Percentiles rank a stretch among this genome's conserved stretches.
Conservation (phyloP, 352 stramenopile species). For the Phytophthora constricta region DNA sequence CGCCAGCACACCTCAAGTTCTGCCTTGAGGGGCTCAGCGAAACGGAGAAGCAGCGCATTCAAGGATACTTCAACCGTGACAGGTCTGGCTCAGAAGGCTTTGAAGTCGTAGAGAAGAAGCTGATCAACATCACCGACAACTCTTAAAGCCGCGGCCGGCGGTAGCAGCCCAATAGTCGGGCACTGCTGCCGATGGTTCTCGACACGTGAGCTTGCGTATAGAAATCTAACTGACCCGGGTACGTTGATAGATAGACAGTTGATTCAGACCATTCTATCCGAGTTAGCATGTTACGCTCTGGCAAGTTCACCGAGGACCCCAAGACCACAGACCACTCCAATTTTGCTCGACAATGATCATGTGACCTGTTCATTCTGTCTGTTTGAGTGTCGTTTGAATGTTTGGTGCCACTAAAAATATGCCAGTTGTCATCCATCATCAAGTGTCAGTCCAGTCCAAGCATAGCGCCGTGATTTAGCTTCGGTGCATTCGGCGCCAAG, state of each 20-base stretch:
- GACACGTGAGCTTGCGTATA: background rate
- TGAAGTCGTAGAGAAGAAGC: slow-evolving; percentile 83
- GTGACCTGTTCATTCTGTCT: slow-evolving; percentile 29
- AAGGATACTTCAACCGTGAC: slow-evolving; percentile 85
- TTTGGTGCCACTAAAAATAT: slow-evolving; percentile 32
- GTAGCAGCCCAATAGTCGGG: slow-evolving; percentile 20
- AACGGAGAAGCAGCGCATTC: slow-evolving; percentile 82
- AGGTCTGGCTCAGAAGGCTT: slow-evolving; percentile 74
- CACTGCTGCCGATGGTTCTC: slow-evolving; percentile 29
- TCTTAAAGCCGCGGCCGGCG: slow-evolving; percentile 56
- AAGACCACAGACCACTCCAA: slow-evolving; percentile 39
- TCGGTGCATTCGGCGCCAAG: slow-evolving; percentile 1
- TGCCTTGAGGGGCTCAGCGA: slow-evolving; percentile 82
- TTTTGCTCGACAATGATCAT: slow-evolving; percentile 32
- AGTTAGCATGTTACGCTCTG: background rate
- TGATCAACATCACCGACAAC: slow-evolving; percentile 87
- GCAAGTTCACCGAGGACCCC: slow-evolving; percentile 23
- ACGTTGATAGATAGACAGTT: slow-evolving; percentile 7
- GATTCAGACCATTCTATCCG: slow-evolving; percentile 7
- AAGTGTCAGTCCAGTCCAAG: background rate
- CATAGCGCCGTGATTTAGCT: slow-evolving; percentile 2
- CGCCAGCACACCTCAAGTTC: slow-evolving; percentile 80
- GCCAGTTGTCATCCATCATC: background rate
- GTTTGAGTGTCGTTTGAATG: slow-evolving; percentile 1
- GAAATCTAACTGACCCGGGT: background rate